These are phyloP conservation scores for Cercospora sp. DNA, from an alignment of 2,329 filamentous ascomycete genomes.

Conservation along the genomic window DNA sequence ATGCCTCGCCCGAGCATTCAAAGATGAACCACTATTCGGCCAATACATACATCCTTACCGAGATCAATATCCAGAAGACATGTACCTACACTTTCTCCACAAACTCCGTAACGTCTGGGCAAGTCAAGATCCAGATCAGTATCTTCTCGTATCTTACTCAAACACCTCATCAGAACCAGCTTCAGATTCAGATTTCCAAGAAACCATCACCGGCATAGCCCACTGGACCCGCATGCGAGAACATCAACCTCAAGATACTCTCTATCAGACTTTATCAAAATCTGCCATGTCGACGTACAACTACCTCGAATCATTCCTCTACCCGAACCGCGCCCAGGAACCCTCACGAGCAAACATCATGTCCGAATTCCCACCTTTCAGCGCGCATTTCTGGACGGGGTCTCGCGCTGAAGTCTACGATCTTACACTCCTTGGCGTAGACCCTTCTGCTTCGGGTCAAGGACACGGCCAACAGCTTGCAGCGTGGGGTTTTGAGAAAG, in stretches of 20 bases:
- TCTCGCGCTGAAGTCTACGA: constrained; percentile 32
- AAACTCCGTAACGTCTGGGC: constrained; percentile 25
- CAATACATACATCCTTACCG: constrained; percentile 28
- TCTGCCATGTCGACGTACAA: constrained; percentile 19
- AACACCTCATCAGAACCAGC: neutral
- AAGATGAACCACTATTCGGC: constrained; percentile 32
- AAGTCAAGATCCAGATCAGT: constrained; percentile 14
- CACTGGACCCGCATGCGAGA: constrained; percentile 30
- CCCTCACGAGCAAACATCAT: constrained; percentile 21
- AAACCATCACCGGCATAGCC: constrained; percentile 31
- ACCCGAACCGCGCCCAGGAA: constrained; percentile 32
- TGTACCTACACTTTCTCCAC: constrained; percentile 31
- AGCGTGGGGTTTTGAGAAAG: constrained; percentile 34
- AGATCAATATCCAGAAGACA: constrained; percentile 30
- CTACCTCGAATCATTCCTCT: constrained; percentile 25
- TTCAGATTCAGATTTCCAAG: neutral
- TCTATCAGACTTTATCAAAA: neutral
- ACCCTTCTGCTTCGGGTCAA: constrained; percentile 25
- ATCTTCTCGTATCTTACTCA: constrained; percentile 26
- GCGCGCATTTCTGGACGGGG: constrained; percentile 32
- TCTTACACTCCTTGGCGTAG: constrained; percentile 30
- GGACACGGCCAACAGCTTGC: constrained; percentile 34
- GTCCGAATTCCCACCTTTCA: constrained; percentile 21
- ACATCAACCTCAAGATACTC: neutral
- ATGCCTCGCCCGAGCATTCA: constrained; percentile 31